Evolutionary conservation across 1,139 yeast species (phyloP).

Genomic region (Suhomyces panamericanus): DNA sequence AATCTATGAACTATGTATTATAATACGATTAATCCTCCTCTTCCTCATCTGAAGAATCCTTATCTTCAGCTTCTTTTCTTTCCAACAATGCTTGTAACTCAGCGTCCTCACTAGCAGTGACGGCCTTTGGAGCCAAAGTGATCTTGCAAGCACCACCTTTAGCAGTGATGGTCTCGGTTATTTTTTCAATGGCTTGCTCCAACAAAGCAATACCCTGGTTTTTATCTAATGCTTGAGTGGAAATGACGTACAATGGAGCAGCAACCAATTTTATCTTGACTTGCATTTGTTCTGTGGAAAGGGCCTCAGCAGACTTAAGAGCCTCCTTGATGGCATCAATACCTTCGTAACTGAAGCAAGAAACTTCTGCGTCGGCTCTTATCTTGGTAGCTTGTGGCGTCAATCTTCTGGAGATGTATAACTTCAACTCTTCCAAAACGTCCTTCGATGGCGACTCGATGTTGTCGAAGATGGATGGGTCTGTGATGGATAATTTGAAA

Average conservation of each 20-base stretch:
- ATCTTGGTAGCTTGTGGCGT: slow-evolving; percentile 98
- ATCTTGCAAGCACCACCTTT: slow-evolving; percentile 88
- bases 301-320: slow-evolving; percentile 78
- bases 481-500: slow-evolving; percentile 92
- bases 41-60: slow-evolving; percentile 46
- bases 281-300: slow-evolving; percentile 79
- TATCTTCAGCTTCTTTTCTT: slow-evolving; percentile 51
- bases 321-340: slow-evolving; percentile 95
- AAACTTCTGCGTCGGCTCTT: slow-evolving; percentile 96
- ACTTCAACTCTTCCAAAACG: slow-evolving; percentile 75
- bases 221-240: slow-evolving; percentile 92
- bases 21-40: slow-evolving; percentile 31
- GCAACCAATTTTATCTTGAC: slow-evolving; percentile 95
- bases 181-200: slow-evolving; percentile 75
- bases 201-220: slow-evolving; percentile 79
- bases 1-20: slow-evolving; percentile 8
- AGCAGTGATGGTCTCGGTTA: slow-evolving; percentile 64
- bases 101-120: slow-evolving; percentile 97
- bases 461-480: slow-evolving; percentile 82
- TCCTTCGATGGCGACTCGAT: slow-evolving; percentile 71
- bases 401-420: slow-evolving; percentile 86
- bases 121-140: slow-evolving; percentile 98
- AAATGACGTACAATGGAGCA: slow-evolving; percentile 93
- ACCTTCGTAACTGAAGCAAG: slow-evolving; percentile 97
- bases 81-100: slow-evolving; percentile 91